These are phyloP conservation scores for Vaccinium darrowii DNA, from an alignment of 148 eudicot species.

Conservation along the genomic window DNA sequence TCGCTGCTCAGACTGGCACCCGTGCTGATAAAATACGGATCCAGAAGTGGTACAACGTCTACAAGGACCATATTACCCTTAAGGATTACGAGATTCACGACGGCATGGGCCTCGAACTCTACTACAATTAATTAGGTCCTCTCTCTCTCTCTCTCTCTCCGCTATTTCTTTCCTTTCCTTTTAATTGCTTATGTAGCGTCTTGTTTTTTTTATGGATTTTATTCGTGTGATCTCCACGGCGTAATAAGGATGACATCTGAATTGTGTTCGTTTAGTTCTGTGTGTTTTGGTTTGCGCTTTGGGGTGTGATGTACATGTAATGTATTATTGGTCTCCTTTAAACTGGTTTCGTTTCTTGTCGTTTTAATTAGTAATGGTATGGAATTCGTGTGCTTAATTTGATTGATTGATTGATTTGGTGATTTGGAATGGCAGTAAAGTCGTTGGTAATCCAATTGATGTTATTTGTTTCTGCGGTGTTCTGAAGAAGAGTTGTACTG, in stretches of 20 bases:
- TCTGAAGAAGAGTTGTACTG: not conserved
- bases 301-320: no score
- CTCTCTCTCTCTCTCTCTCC: not conserved
- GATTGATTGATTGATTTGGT: not conserved
- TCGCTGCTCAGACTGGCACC: no score
- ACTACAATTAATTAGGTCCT: constrained; percentile 50
- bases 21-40: no score
- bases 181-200: not conserved
- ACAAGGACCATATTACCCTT: constrained; percentile 60
- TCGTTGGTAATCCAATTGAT: not conserved
- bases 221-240: not conserved
- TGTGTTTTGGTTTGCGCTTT: not conserved
- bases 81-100: constrained; percentile 87
- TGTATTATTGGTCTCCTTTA: not conserved
- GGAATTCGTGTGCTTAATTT: not conserved
- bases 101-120: constrained; percentile 97
- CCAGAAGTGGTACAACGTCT: no score
- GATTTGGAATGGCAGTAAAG: not conserved
- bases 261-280: not conserved
- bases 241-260: not conserved
- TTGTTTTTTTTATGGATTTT: not conserved
- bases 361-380: not conserved
- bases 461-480: not conserved
- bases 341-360: not conserved
- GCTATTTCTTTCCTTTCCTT: not conserved